phyloP scores from a whole-genome alignment of 2,329 filamentous ascomycete genomes.

The Trichoderma gracile region DNA sequence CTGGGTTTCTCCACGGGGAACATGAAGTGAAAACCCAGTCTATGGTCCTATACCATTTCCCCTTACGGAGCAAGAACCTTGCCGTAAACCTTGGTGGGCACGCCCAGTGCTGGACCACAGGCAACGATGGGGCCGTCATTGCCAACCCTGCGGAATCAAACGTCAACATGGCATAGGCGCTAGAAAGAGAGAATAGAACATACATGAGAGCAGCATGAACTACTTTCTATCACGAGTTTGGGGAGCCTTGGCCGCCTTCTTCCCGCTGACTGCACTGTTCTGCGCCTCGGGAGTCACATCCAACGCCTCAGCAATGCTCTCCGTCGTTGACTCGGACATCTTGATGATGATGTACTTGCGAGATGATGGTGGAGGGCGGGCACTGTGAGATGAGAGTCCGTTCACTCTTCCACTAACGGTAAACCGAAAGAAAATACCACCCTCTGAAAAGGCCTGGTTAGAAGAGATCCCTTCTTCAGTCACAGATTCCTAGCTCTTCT shows the following conservation, averaged over 20 bases:
- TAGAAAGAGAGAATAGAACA: background rate
- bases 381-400: background rate
- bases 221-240: background rate
- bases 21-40: background rate
- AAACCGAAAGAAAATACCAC: too few relatives aligned
- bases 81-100: background rate
- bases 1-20: background rate
- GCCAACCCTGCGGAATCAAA: background rate
- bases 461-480: too few relatives aligned
- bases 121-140: background rate
- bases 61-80: background rate
- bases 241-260: background rate
- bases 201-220: background rate
- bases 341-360: background rate
- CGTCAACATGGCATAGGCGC: background rate
- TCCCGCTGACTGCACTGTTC: background rate
- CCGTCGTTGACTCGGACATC: background rate
- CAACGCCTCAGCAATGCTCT: background rate
- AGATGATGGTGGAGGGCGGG: background rate
- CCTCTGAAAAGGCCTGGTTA: too few relatives aligned
- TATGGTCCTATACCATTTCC: background rate
- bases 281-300: background rate
- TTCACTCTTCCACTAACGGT: too few relatives aligned
- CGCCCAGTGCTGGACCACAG: background rate
- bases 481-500: too few relatives aligned